These are phyloP conservation scores for Podila epigama DNA, from an alignment of 192 early-diverging fungal species.

Conservation along the genomic window DNA sequence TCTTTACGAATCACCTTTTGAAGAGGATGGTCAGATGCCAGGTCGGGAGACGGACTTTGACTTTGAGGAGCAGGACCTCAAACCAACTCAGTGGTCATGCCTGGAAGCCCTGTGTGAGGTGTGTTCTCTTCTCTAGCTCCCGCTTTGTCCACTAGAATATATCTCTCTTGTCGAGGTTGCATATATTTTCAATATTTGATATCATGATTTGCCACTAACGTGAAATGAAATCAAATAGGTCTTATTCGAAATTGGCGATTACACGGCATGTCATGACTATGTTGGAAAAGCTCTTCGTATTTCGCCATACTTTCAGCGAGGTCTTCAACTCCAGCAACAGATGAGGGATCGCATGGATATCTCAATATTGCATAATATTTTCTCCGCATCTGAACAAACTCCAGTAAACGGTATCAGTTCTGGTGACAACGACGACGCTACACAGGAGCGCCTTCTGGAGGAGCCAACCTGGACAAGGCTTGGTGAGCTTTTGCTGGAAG, in stretches of 20 bases:
- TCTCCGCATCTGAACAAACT: neutral
- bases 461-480: slow-evolving; percentile 19
- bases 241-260: slow-evolving; percentile 55
- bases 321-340: slow-evolving; percentile 19
- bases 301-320: slow-evolving; percentile 42
- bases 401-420: neutral
- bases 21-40: neutral
- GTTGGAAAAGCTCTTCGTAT: slow-evolving; percentile 22
- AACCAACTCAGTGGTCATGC: slow-evolving; percentile 37
- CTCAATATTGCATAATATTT: neutral
- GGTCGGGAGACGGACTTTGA: neutral
- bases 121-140: neutral
- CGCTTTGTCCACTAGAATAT: no score
- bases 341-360: neutral
- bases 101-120: slow-evolving; percentile 44
- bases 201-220: no score
- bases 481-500: slow-evolving; percentile 24
- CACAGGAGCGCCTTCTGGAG: slow-evolving; percentile 13
- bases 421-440: neutral
- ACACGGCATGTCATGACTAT: slow-evolving; percentile 44
- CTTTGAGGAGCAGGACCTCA: slow-evolving; percentile 16
- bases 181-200: no score
- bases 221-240: slow-evolving; percentile 37
- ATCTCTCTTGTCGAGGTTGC: no score
- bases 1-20: neutral